Percentiles rank a stretch among this genome's conserved stretches.
phyloP scores from a whole-genome alignment of 163 green algal genomes.

The Scenedesmus sp. region DNA sequence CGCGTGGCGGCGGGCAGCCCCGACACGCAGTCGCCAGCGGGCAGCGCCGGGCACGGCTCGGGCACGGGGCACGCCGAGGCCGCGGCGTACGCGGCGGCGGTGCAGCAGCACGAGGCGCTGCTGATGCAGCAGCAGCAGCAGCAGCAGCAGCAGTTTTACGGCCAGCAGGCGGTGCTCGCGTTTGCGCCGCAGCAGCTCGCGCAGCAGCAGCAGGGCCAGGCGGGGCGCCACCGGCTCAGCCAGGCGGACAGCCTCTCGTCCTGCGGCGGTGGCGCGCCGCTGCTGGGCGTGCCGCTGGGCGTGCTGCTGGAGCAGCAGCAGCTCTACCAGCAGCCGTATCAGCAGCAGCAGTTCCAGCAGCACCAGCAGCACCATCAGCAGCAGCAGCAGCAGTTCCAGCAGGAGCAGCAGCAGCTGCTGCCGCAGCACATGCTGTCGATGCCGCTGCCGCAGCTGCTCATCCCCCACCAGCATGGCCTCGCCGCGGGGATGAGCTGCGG shows the following conservation, averaged over 20 bases:
- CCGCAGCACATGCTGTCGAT: conserved; percentile 15
- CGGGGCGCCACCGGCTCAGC: conserved; percentile 27
- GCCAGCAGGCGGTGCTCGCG: background rate
- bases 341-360: conserved; percentile 17
- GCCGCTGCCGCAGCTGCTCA: background rate
- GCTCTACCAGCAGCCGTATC: background rate
- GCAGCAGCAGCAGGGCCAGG: conserved; percentile 17
- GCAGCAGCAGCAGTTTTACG: background rate
- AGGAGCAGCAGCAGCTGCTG: conserved; percentile 24
- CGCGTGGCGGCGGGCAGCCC: background rate
- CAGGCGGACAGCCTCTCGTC: conserved; percentile 11
- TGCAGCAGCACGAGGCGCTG: conserved; percentile 27
- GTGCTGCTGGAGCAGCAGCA: background rate
- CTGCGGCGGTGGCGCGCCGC: background rate
- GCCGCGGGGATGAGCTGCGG: background rate
- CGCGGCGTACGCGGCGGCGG: background rate
- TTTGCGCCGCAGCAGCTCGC: too few species aligned
- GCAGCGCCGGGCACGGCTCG: conserved; percentile 1
- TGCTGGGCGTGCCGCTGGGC: background rate
- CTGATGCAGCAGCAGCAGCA: background rate
- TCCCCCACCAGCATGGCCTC: background rate
- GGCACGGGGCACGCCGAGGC: background rate
- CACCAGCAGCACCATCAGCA: conserved; percentile 32
- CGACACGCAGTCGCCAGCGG: background rate
- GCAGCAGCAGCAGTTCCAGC: background rate